These are phyloP conservation scores for Scutellaria galericulata DNA, from an alignment of 257 asterid genomes.

Conservation along the genomic window DNA sequence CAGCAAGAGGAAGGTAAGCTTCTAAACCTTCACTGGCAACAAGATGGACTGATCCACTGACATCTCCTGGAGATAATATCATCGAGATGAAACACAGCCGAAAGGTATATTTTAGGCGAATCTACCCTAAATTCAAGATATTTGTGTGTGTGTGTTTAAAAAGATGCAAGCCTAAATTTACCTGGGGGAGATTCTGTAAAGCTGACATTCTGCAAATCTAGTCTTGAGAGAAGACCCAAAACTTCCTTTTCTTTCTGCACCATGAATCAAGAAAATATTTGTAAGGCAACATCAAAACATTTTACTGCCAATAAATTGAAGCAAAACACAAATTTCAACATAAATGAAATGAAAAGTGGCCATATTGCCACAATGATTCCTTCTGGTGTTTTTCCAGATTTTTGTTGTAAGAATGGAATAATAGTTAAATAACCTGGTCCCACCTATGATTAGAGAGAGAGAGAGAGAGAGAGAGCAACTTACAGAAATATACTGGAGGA, in stretches of 20 bases:
- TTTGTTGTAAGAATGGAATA: background rate
- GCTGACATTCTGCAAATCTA: slow-evolving; percentile 70
- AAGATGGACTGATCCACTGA: slow-evolving; percentile 79
- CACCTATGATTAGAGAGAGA: background rate
- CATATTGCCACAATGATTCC: background rate
- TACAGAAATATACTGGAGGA: slow-evolving; percentile 79
- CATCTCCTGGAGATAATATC: slow-evolving; percentile 58
- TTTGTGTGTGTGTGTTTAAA: too few species aligned
- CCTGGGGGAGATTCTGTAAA: slow-evolving; percentile 79
- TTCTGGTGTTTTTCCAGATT: background rate
- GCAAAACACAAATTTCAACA: background rate
- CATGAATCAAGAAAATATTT: slow-evolving; percentile 30
- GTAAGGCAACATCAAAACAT: background rate
- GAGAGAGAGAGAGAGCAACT: slow-evolving; percentile 36
- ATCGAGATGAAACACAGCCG: slow-evolving; percentile 15
- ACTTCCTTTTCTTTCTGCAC: slow-evolving; percentile 87
- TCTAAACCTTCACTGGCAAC: slow-evolving; percentile 95
- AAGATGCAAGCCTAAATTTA: slow-evolving; percentile 28
- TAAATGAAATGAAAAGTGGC: background rate
- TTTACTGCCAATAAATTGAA: slow-evolving; percentile 7
- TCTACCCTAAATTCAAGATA: too few species aligned
- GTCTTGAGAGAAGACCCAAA: slow-evolving; percentile 85
- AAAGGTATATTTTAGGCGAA: background rate
- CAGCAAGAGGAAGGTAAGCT: slow-evolving; percentile 97
- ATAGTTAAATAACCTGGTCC: background rate